These are phyloP conservation scores for Tolypocladium cylindrosporum DNA, from an alignment of 2,329 filamentous ascomycete genomes.

Conservation along the genomic window DNA sequence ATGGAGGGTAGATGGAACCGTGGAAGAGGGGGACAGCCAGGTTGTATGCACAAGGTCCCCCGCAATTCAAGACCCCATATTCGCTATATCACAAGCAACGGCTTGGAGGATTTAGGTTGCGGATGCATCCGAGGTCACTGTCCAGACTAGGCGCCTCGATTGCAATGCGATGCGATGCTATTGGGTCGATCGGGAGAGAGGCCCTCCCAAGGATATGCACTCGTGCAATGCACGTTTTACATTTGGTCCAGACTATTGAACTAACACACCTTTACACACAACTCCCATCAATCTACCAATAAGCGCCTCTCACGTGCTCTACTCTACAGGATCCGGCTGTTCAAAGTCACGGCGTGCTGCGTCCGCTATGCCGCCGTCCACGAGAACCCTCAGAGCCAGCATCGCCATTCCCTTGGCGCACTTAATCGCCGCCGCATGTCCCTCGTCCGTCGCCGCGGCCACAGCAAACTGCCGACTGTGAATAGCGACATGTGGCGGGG, in stretches of 20 bases:
- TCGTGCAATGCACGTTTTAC: neutral
- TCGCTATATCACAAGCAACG: too few species aligned
- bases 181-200: too few species aligned
- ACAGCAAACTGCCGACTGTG: constrained; percentile 33
- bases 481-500: constrained; percentile 20
- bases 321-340: neutral
- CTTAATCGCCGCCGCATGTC: constrained; percentile 28
- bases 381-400: constrained; percentile 20
- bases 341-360: constrained; percentile 11
- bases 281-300: neutral
- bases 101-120: too few species aligned
- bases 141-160: too few species aligned
- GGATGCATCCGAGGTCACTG: too few species aligned
- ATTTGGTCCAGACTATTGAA: neutral
- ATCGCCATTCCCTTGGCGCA: constrained; percentile 35
- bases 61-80: too few species aligned
- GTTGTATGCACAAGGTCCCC: too few species aligned
- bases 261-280: neutral
- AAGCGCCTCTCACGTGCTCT: neutral
- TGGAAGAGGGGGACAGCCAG: too few species aligned
- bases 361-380: constrained; percentile 9
- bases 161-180: too few species aligned
- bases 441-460: constrained; percentile 29
- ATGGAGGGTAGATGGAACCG: too few species aligned
- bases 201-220: neutral